phyloP scores from a whole-genome alignment of 164 flowering plant species.

The Platanus orientalis region DNA sequence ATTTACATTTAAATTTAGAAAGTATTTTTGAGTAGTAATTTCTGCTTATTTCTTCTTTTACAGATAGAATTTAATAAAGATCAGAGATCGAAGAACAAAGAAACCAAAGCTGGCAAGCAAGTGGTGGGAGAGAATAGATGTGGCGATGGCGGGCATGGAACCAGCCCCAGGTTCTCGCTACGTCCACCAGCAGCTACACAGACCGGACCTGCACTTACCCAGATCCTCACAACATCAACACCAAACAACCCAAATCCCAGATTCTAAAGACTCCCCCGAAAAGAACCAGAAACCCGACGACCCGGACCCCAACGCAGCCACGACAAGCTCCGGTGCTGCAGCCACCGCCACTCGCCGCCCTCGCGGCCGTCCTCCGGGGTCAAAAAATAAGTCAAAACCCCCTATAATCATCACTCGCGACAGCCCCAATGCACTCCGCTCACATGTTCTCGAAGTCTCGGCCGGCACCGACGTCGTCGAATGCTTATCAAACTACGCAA shows the following conservation, averaged over 20 bases:
- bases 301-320: not conserved
- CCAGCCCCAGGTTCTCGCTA: constrained; percentile 16
- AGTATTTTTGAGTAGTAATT: too few species aligned
- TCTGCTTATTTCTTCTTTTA: too few species aligned
- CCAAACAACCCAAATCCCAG: not conserved
- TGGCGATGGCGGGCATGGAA: constrained; percentile 17
- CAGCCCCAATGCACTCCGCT: too few species aligned
- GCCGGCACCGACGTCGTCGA: too few species aligned
- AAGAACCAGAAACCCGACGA: not conserved
- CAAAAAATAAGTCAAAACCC: too few species aligned
- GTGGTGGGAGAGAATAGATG: constrained; percentile 5
- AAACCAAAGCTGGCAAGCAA: not conserved
- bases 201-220: constrained; percentile 19
- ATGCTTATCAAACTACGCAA: too few species aligned
- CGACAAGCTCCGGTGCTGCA: constrained; percentile 9
- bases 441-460: too few species aligned
- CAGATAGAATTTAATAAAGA: not conserved
- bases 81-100: not conserved
- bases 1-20: too few species aligned
- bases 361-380: too few species aligned
- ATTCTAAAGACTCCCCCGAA: constrained; percentile 5
- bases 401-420: too few species aligned
- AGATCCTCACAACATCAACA: constrained; percentile 2
- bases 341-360: not conserved
- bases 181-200: constrained; percentile 23